phyloP scores from a whole-genome alignment of 2,329 filamentous ascomycete genomes.

The Hymenotorrendiella dingleyae region DNA sequence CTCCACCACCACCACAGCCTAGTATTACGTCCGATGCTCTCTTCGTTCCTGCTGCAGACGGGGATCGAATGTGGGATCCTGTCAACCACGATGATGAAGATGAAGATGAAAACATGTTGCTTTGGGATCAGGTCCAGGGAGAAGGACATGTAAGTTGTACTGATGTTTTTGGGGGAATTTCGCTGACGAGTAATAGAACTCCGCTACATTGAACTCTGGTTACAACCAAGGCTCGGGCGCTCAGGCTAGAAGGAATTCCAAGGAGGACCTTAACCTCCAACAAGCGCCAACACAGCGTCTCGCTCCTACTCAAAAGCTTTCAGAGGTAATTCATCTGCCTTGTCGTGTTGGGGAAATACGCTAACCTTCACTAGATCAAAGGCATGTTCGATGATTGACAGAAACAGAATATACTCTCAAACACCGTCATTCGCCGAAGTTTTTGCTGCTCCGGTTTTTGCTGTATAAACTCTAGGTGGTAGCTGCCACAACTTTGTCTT shows the following conservation, averaged over 20 bases:
- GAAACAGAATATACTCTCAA: no score
- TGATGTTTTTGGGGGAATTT: conserved; percentile 2
- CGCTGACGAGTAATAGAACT: conserved; percentile 29
- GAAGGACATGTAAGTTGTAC: conserved; percentile 49
- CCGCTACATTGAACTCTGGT: conserved; percentile 23
- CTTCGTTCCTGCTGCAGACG: conserved; percentile 60
- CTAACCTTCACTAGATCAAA: conserved; percentile 26
- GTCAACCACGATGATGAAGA: conserved; percentile 59
- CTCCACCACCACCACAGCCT: conserved; percentile 48
- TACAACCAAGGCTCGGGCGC: conserved; percentile 12
- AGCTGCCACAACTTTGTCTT: no score
- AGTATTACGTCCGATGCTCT: conserved; percentile 61
- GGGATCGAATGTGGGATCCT: conserved; percentile 63
- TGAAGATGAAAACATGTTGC: conserved; percentile 60
- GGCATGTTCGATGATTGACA: conserved; percentile 31
- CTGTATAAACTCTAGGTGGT: not conserved
- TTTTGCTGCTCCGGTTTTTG: not conserved
- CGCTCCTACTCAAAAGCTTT: conserved; percentile 69
- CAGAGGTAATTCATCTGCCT: conserved; percentile 47
- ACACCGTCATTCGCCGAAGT: no score
- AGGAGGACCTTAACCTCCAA: not conserved
- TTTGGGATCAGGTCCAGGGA: conserved; percentile 63
- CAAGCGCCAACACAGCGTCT: conserved; percentile 35
- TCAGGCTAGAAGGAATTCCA: conserved; percentile 11
- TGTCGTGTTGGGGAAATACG: conserved; percentile 10